Base-by-base conservation (phyloP, 176 grass and related monocot genomes). In the maize (Zea mays) region DNA sequence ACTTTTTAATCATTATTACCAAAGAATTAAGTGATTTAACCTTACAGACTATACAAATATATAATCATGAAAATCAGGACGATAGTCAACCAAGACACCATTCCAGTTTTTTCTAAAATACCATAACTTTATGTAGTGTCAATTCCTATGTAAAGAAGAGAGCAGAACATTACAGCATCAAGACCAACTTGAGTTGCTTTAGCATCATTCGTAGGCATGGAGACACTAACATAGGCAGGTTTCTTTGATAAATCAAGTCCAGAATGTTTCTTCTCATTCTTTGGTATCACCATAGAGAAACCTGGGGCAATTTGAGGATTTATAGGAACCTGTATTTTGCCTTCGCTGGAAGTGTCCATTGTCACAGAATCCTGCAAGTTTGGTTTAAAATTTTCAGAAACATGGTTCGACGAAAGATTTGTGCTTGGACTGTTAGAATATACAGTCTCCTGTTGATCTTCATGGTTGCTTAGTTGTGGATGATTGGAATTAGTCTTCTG, bases 231-330 rank as follows among this genome's bases (percentile, higher is more conserved):
- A 80, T 94, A 98, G 66, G 91, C 89, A 77, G 89, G 95, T 86
- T 91, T 98, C 66, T 79, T 48, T 62, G 65, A 27, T 76, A 78
- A 86, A 86, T 72, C 82, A 86, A 61, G 65, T 69, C 17, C 47
- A 62, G 69, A 69, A 67, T 16, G 90, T 90, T 90, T 90, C 79
- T 85, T 92, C 48, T 94, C 86, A 21, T 64, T 81, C 79, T 94
- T 98, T 4, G 71, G 72, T 17, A 86, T 81, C 36, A 80, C 81
- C 78, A 90, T 85, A 38, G 86, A 85, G 69, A 97, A 84, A 84
- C 89, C 84, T 71, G 94, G 75, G 79, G 85, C 87, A 83, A 98
- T 98, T 90, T 81, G 89, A 83, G 91, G 94, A 80, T 93, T 91
- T 65, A 76, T 84, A 62, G 84, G 85, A 67, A 90, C 80, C 77